A percentile compares a stretch with the other conserved stretches of the same genome.
Conservation (phyloP, 2,329 filamentous ascomycete genomes). For the Fusarium keratoplasticum region DNA sequence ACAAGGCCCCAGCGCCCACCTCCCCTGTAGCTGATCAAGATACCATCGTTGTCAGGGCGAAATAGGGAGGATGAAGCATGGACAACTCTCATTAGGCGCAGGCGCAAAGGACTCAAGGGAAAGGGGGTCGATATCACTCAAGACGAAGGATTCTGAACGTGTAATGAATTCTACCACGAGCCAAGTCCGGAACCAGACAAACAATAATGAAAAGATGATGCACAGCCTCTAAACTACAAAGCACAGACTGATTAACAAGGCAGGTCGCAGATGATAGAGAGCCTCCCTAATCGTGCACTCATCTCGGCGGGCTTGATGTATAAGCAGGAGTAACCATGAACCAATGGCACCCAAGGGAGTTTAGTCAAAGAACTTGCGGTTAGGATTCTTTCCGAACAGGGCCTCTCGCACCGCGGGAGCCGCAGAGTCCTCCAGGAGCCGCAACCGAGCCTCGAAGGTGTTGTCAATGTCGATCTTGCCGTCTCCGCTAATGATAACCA, state of each 20-base stretch:
- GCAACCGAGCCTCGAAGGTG: constrained; percentile 92
- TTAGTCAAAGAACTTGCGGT: constrained; percentile 96
- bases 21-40: constrained; percentile 13
- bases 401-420: constrained; percentile 86
- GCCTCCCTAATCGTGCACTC: constrained; percentile 35
- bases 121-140: constrained; percentile 11
- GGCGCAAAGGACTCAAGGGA: not conserved
- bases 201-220: constrained; percentile 44
- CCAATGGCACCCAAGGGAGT: constrained; percentile 8
- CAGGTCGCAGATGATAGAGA: constrained; percentile 37
- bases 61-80: constrained; percentile 4
- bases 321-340: constrained; percentile 22
- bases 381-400: constrained; percentile 93
- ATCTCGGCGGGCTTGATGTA: constrained; percentile 25
- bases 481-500: constrained; percentile 80
- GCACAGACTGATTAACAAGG: constrained; percentile 43
- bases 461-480: constrained; percentile 99
- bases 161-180: constrained; percentile 42
- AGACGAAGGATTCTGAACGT: constrained; percentile 30
- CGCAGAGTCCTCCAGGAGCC: constrained; percentile 84
- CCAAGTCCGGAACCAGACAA: constrained; percentile 40
- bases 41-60: constrained; percentile 37
- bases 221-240: constrained; percentile 52
- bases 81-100: not conserved
- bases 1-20: constrained; percentile 2